Percentiles rank a stretch among this genome's conserved stretches.
Evolutionary conservation across 2,329 filamentous ascomycete genomes (phyloP).

Genomic region (Diaporthe vaccinii): DNA sequence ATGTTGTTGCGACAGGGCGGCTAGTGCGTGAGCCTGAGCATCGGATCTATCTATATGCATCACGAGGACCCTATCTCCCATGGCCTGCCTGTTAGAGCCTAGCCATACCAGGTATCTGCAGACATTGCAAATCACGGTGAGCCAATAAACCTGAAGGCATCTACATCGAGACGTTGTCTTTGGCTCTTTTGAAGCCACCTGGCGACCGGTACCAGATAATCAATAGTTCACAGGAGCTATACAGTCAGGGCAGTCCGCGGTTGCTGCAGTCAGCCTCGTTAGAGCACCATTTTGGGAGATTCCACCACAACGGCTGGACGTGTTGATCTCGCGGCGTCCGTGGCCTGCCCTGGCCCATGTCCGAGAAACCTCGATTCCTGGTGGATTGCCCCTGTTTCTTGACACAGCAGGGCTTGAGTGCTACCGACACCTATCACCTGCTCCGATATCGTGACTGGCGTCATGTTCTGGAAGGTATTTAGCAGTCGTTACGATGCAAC

Average conservation of each 20-base stretch:
- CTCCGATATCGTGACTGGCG: neutral
- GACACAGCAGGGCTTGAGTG: neutral
- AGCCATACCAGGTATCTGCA: conserved; percentile 2
- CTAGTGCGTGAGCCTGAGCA: neutral
- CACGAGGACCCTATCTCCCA: neutral
- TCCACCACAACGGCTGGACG: neutral
- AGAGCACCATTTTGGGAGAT: neutral
- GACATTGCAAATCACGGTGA: neutral
- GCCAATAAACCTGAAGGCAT: neutral
- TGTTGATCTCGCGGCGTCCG: neutral
- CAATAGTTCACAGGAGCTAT: neutral
- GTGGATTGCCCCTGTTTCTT: neutral
- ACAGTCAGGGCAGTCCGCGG: neutral
- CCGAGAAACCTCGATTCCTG: neutral
- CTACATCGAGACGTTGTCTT: neutral
- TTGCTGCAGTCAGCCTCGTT: neutral
- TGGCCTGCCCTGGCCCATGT: neutral
- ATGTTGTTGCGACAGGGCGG: neutral
- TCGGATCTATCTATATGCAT: neutral
- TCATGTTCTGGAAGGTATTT: conserved; percentile 12
- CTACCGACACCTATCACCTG: neutral
- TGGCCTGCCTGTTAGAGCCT: conserved; percentile 24
- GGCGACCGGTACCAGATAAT: neutral
- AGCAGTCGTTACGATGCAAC: neutral
- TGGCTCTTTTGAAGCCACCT: conserved; percentile 2